phyloP scores from a whole-genome alignment of 2,329 filamentous ascomycete genomes.

The Fusarium metavorans region DNA sequence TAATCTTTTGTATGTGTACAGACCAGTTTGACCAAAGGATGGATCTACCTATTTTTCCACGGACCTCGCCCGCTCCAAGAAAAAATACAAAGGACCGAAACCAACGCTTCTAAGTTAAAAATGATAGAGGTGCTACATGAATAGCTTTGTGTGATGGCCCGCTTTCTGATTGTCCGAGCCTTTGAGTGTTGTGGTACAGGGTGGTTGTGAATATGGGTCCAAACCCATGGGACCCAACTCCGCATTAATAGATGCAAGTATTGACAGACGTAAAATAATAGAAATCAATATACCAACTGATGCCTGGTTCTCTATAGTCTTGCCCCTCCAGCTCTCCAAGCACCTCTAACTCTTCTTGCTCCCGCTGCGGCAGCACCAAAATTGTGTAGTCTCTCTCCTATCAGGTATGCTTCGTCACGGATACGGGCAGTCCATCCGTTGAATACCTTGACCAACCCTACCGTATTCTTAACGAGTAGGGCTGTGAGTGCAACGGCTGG shows the following conservation, averaged over 20 bases:
- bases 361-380: conserved; percentile 71
- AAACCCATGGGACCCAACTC: not conserved
- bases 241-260: not conserved
- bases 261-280: conserved; percentile 5
- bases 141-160: not conserved
- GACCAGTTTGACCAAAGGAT: not conserved
- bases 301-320: conserved; percentile 40
- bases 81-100: not conserved
- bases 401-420: conserved; percentile 94
- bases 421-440: conserved; percentile 84
- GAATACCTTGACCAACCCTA: conserved; percentile 71
- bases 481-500: conserved; percentile 70
- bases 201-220: not conserved
- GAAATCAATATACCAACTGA: conserved; percentile 8
- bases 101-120: not conserved
- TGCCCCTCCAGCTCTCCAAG: conserved; percentile 53
- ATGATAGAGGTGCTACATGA: not conserved
- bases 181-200: not conserved
- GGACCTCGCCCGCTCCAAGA: not conserved
- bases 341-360: conserved; percentile 49
- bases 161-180: not conserved
- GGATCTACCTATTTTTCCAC: not conserved
- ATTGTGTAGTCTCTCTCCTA: conserved; percentile 95
- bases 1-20: not conserved
- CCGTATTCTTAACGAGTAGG: conserved; percentile 54